A percentile compares a stretch with the other conserved stretches of the same genome.
Evolutionary conservation across 2,329 filamentous ascomycete genomes (phyloP).

Genomic region (Huntiella abstrusa): DNA sequence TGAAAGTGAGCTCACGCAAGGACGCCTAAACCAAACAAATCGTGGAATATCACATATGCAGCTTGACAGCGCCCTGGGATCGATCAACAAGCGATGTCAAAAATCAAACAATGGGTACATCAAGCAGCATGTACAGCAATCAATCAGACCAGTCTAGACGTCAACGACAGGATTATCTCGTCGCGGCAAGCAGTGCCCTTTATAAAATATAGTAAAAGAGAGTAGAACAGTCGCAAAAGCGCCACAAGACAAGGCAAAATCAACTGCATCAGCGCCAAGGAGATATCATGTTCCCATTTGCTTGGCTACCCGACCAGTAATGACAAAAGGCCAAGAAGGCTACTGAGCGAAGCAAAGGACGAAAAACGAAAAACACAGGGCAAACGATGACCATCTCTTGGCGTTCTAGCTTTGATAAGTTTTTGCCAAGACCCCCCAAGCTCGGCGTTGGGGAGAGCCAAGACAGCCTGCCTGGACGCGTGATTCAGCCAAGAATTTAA

Average conservation of each 20-base stretch:
- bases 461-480: conserved; percentile 8
- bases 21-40: too few species aligned
- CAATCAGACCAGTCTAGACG: too few species aligned
- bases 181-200: not conserved
- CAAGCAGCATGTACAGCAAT: too few species aligned
- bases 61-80: not conserved
- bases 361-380: conserved; percentile 3
- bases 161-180: too few species aligned
- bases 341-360: not conserved
- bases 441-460: conserved; percentile 10
- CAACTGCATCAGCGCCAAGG: not conserved
- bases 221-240: too few species aligned
- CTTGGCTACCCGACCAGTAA: not conserved
- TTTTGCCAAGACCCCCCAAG: conserved; percentile 11
- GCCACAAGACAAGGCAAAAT: not conserved
- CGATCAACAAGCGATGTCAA: not conserved
- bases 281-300: conserved; percentile 1
- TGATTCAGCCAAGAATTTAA: conserved; percentile 8
- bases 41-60: too few species aligned
- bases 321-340: not conserved
- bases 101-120: not conserved
- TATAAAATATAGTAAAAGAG: not conserved
- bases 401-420: conserved; percentile 8
- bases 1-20: too few species aligned
- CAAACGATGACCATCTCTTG: conserved; percentile 5